These are phyloP conservation scores for Aphanocladium album DNA, from an alignment of 2,329 filamentous ascomycete species.

Conservation along the genomic window DNA sequence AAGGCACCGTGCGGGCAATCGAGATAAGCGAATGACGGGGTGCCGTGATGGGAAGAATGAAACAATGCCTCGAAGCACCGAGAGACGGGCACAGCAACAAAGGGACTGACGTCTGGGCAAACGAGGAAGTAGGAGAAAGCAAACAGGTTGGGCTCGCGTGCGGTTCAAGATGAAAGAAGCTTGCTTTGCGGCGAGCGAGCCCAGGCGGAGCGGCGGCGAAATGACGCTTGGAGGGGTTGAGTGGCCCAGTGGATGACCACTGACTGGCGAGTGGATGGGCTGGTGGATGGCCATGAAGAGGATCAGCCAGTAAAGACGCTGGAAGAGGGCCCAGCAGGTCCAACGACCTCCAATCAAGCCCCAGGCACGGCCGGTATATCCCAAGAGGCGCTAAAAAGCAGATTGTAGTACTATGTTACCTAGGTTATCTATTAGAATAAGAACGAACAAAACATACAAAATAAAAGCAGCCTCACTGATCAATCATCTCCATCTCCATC, in stretches of 20 bases:
- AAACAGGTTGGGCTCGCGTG: neutral
- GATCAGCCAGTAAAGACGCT: neutral
- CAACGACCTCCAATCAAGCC: no score
- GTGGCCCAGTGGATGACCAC: neutral
- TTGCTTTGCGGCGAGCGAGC: neutral
- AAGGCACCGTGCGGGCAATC: neutral
- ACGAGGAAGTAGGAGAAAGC: neutral
- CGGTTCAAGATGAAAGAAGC: neutral
- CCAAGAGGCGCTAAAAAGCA: no score
- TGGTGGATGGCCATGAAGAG: neutral
- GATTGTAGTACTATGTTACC: no score
- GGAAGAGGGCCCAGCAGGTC: no score
- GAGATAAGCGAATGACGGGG: neutral
- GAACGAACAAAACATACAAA: no score
- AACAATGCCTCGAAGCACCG: neutral
- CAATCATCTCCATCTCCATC: no score
- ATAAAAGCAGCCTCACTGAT: no score
- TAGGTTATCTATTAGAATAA: no score
- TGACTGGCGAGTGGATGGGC: no score
- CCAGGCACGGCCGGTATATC: no score
- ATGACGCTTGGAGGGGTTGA: neutral
- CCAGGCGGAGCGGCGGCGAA: neutral
- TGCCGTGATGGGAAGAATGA: neutral
- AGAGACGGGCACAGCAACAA: neutral
- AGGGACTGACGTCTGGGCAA: neutral